Percentiles rank a stretch among this genome's conserved stretches.
Conservation (phyloP, 2,329 filamentous ascomycete genomes). For the Aschersonia sp. region DNA sequence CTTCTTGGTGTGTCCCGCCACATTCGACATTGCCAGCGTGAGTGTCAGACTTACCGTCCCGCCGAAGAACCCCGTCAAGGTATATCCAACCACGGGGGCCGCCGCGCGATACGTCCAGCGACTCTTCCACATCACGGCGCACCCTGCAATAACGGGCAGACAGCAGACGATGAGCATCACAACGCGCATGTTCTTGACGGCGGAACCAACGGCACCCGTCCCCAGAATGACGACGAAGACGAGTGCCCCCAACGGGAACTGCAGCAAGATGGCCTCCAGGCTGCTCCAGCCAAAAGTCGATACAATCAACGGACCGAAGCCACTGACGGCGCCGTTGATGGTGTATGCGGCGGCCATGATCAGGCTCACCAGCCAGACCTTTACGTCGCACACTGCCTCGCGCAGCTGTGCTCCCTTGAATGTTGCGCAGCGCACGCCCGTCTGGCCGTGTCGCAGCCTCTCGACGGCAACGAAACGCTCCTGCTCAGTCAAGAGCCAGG, state of each 20-base stretch:
- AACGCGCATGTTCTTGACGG: conserved; percentile 48
- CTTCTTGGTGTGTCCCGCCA: conserved; percentile 57
- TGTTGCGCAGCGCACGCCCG: conserved; percentile 44
- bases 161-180: conserved; percentile 51
- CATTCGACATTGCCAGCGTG: conserved; percentile 45
- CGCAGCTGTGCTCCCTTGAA: conserved; percentile 45
- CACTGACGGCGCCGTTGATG: conserved; percentile 56
- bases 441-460: conserved; percentile 45
- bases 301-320: conserved; percentile 59
- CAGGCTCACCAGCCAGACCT: conserved; percentile 47
- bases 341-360: conserved; percentile 62
- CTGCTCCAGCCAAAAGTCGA: conserved; percentile 54
- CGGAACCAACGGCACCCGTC: conserved; percentile 49
- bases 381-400: conserved; percentile 44
- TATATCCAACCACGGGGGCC: conserved; percentile 55
- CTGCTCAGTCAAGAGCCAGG: conserved; percentile 52
- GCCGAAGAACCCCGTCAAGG: conserved; percentile 59
- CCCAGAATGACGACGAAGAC: conserved; percentile 52
- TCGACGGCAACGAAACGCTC: conserved; percentile 53
- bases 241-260: conserved; percentile 60
- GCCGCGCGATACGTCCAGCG: conserved; percentile 49
- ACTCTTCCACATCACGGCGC: conserved; percentile 59
- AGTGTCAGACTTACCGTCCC: conserved; percentile 48
- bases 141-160: conserved; percentile 61
- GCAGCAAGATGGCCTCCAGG: conserved; percentile 53